Conservation (phyloP, 345 rosid species). For the Lagerstroemia speciosa region DNA sequence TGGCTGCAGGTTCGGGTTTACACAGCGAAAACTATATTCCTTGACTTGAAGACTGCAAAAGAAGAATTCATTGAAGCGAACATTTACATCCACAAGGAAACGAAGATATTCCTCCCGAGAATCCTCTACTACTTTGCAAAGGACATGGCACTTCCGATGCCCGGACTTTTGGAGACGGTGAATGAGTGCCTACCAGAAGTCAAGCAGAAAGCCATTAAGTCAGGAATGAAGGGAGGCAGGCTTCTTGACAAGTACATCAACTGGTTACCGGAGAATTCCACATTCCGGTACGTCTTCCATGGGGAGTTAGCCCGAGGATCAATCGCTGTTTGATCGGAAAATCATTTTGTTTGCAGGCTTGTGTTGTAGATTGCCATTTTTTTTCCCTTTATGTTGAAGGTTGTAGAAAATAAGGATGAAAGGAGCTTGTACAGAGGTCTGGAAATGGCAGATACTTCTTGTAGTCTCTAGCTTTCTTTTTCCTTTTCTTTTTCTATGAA, state of each 20-base stretch:
- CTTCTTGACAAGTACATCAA: constrained; percentile 34
- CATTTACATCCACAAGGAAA: constrained; percentile 49
- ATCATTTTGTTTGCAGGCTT: background rate
- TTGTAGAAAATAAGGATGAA: too few relatives aligned
- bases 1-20: constrained; percentile 54
- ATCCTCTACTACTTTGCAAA: constrained; percentile 48
- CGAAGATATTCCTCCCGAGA: constrained; percentile 60
- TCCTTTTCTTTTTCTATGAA: background rate
- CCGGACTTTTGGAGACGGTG: constrained; percentile 33
- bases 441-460: background rate
- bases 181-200: constrained; percentile 36
- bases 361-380: background rate
- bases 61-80: constrained; percentile 51
- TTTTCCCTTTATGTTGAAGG: too few relatives aligned
- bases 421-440: constrained; percentile 5
- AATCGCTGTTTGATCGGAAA: background rate
- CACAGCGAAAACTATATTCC: constrained; percentile 46
- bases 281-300: constrained; percentile 58
- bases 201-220: constrained; percentile 39
- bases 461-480: background rate
- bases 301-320: constrained; percentile 35
- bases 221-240: constrained; percentile 45
- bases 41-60: constrained; percentile 51
- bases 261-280: constrained; percentile 59
- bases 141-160: constrained; percentile 50